These are phyloP conservation scores for Collybiopsis luxurians DNA, from an alignment of 768 basidiomycete species.

Conservation along the genomic window DNA sequence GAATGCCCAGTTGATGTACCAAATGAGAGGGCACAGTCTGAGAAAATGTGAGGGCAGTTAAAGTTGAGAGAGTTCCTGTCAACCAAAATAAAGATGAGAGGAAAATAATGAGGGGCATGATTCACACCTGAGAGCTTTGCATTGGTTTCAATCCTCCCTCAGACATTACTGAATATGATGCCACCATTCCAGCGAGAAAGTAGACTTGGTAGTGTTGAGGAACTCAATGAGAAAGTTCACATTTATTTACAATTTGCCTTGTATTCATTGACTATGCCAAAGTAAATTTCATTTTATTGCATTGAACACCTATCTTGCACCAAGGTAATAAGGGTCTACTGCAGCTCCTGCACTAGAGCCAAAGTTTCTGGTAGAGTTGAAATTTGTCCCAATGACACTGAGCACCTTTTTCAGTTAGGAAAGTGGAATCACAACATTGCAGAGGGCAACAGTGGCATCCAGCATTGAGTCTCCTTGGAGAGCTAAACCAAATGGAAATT, in stretches of 20 bases:
- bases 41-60: conserved; percentile 67
- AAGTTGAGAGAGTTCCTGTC: conserved; percentile 72
- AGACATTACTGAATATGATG: too few relatives aligned
- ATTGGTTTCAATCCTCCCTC: conserved; percentile 55
- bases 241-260: conserved; percentile 85
- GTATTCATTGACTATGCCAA: conserved; percentile 84
- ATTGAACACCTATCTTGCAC: conserved; percentile 80
- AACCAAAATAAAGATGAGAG: conserved; percentile 6
- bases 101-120: too few relatives aligned
- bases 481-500: conserved; percentile 48
- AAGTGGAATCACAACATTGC: conserved; percentile 92
- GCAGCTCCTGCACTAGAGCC: conserved; percentile 33
- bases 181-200: too few relatives aligned
- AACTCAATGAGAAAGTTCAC: conserved; percentile 8
- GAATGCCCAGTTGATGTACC: conserved; percentile 45
- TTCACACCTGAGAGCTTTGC: too few relatives aligned
- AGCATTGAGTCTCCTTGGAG: conserved; percentile 91
- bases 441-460: conserved; percentile 85
- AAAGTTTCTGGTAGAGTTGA: conserved; percentile 44
- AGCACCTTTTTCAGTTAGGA: conserved; percentile 77
- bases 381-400: conserved; percentile 49
- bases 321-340: conserved; percentile 76
- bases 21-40: conserved; percentile 89
- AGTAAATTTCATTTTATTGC: conserved; percentile 89
- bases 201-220: neutral